phyloP scores from a whole-genome alignment of 2,329 filamentous ascomycete genomes.

The Hypocreales sp. region DNA sequence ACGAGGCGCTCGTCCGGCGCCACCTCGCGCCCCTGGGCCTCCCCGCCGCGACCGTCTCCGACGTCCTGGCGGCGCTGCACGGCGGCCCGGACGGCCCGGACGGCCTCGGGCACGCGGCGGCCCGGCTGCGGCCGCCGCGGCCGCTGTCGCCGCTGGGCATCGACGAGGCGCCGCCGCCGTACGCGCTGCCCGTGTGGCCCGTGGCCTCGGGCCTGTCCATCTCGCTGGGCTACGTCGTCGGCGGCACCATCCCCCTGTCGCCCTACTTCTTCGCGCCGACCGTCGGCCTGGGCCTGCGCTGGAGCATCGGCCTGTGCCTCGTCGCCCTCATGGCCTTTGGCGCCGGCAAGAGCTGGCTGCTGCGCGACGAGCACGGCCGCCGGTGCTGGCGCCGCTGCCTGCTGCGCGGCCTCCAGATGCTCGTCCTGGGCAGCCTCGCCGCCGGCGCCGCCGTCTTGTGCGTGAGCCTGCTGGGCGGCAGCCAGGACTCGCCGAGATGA shows the following conservation, averaged over 20 bases:
- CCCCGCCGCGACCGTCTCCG: conserved; percentile 5
- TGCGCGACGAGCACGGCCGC: conserved; percentile 8
- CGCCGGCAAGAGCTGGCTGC: conserved; percentile 32
- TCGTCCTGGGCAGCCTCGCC: conserved; percentile 17
- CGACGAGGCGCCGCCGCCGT: conserved; percentile 2
- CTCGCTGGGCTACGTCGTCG: conserved; percentile 44
- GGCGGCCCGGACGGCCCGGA: conserved; percentile 17
- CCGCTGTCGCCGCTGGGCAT: neutral
- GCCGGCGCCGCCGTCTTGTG: conserved; percentile 15
- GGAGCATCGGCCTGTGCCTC: conserved; percentile 38
- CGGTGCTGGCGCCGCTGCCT: conserved; percentile 8
- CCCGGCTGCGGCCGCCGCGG: conserved; percentile 5
- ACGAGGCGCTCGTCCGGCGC: conserved; percentile 12
- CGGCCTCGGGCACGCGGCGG: conserved; percentile 10
- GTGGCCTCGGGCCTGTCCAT: conserved; percentile 40
- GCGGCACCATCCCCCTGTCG: conserved; percentile 44
- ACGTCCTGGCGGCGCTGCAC: conserved; percentile 12
- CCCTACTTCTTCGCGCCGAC: conserved; percentile 41
- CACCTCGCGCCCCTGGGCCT: conserved; percentile 18
- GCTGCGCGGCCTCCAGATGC: conserved; percentile 17
- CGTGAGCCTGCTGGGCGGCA: conserved; percentile 11
- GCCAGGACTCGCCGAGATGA: too few species aligned
- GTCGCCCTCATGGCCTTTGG: conserved; percentile 40
- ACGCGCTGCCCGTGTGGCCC: conserved; percentile 16
- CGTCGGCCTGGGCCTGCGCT: conserved; percentile 27